Conservation (phyloP, 805 yeast genomes). For the Lachancea fermentati region DNA sequence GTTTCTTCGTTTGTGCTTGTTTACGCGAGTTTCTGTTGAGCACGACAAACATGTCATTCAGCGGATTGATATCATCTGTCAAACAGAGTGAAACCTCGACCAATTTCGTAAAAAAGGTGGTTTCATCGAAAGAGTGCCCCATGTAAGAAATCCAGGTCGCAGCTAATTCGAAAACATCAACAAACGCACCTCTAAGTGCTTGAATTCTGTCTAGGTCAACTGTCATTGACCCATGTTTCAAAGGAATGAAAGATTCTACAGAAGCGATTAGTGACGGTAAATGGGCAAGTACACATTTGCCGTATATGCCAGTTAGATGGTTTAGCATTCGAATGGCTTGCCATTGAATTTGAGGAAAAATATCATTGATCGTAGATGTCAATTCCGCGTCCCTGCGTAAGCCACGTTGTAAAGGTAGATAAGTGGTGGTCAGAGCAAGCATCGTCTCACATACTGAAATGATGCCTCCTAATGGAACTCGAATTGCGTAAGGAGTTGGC, state of each 20-base stretch:
- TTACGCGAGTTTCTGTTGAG: slow-evolving; percentile 35
- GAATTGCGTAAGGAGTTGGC: slow-evolving; percentile 50
- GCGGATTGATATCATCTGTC: slow-evolving; percentile 30
- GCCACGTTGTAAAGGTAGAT: slow-evolving; percentile 51
- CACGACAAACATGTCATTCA: slow-evolving; percentile 25
- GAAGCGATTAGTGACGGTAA: slow-evolving; percentile 44
- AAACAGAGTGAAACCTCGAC: slow-evolving; percentile 51
- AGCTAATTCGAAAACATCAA: slow-evolving; percentile 19
- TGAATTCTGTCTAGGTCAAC: slow-evolving; percentile 37
- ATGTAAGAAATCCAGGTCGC: slow-evolving; percentile 22
- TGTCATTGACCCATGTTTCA: slow-evolving; percentile 34
- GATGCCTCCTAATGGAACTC: slow-evolving; percentile 59
- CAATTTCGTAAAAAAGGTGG: slow-evolving; percentile 47
- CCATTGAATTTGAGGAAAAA: slow-evolving; percentile 42
- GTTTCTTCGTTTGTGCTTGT: slow-evolving; percentile 32
- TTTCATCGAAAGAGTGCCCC: slow-evolving; percentile 41
- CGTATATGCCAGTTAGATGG: slow-evolving; percentile 23
- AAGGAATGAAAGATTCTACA: slow-evolving; percentile 57
- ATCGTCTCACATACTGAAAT: slow-evolving; percentile 49
- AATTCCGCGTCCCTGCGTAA: slow-evolving; percentile 48
- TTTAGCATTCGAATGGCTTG: slow-evolving; percentile 41
- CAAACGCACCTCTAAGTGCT: slow-evolving; percentile 20
- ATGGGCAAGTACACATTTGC: slow-evolving; percentile 41
- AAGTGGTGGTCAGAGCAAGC: slow-evolving; percentile 48
- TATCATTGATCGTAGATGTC: slow-evolving; percentile 38